Percentiles rank a stretch among this genome's conserved stretches.
Evolutionary conservation across 2,329 filamentous ascomycete species (phyloP).

Genomic region (Ophiocordyceps camponoti-floridani): DNA sequence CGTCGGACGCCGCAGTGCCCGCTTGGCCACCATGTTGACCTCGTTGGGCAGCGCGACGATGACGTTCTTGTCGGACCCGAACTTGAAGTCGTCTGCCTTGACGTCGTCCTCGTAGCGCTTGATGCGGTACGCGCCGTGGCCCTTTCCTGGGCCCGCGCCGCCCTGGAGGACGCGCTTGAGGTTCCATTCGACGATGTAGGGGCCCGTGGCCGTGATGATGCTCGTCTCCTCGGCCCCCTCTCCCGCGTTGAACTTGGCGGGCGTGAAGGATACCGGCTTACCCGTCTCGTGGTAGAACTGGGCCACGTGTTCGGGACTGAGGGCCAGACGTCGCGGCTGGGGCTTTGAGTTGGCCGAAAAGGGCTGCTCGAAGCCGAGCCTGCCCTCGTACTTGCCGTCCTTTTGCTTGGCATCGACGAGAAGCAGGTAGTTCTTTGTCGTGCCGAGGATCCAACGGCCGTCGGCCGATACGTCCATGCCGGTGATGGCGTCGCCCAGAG

Average conservation of each 20-base stretch:
- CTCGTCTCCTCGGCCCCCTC: conserved; percentile 69
- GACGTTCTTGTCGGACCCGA: conserved; percentile 91
- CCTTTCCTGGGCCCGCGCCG: conserved; percentile 51
- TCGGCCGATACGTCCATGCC: conserved; percentile 92
- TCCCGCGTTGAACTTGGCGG: conserved; percentile 86
- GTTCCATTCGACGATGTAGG: conserved; percentile 94
- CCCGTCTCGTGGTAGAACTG: conserved; percentile 97
- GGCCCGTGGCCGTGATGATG: conserved; percentile 90
- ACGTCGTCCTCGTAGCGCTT: conserved; percentile 92
- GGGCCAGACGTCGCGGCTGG: conserved; percentile 72
- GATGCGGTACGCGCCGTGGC: conserved; percentile 68
- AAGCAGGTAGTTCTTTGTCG: conserved; percentile 83
- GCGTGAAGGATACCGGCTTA: conserved; percentile 69
- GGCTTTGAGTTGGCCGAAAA: conserved; percentile 91
- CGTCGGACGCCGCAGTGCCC: conserved; percentile 71
- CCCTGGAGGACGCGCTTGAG: conserved; percentile 74
- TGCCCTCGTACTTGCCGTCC: conserved; percentile 87
- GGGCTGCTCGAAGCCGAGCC: conserved; percentile 88
- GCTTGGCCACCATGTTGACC: conserved; percentile 91
- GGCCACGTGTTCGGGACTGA: conserved; percentile 83
- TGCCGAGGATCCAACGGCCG: conserved; percentile 87
- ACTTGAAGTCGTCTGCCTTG: conserved; percentile 97
- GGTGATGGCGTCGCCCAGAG: conserved; percentile 84
- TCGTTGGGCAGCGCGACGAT: conserved; percentile 94
- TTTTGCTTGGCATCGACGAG: conserved; percentile 86